Base-by-base conservation (phyloP, 2,329 filamentous ascomycete species). In the Hypoxylon sp. region DNA sequence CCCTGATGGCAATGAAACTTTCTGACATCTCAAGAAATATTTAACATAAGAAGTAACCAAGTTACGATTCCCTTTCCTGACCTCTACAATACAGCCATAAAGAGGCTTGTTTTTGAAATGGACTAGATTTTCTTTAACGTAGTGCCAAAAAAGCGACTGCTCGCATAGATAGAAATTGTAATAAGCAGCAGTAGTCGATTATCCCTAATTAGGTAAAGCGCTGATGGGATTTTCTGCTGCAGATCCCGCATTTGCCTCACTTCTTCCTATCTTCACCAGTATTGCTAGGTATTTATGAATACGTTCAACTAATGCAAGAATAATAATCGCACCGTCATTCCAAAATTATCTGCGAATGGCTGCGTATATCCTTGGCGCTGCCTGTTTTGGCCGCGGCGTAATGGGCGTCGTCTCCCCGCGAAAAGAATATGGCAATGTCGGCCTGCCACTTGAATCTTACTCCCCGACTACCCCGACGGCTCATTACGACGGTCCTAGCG, bases 341-440 rank as follows among this genome's bases (percentile, higher is more conserved):
- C 59, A 24, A 46, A 19, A 2, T 52, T 46, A 44, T 42, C 57
- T 47, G 7, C 31, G 51, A 10, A 10, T 51, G 19, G 29, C 65
- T 13, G 44, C 65, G 15, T 68, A 68, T 27, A 37, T 65, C 11
- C 61, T 68, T 24, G 66, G 66, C 42, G 44, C 61, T 2, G 58
- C 66, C n/a, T 68, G 62, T 29, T 53, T 65, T 13, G 48, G 52
- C n/a, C 62, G 66, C 3, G 66, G 66, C 6, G 8, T 66, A 8
- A 65, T 68, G 66, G 48, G 62, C 1, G 27, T 65, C 8, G 5
- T 68, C 48, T 62, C 57, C 2, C 66, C 66, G 15, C 47, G 51
- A 17, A 32, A 62, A 15, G 66, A 68, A 37, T 65, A 68, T n/a
- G 24, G n/a, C 44, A 35, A 58, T 24, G 24, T 68, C 11, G 66